Percentiles rank a stretch among this genome's conserved stretches.
phyloP scores from a whole-genome alignment of 2,329 filamentous ascomycete genomes.

The Monilinia vaccinii-corymbosi region DNA sequence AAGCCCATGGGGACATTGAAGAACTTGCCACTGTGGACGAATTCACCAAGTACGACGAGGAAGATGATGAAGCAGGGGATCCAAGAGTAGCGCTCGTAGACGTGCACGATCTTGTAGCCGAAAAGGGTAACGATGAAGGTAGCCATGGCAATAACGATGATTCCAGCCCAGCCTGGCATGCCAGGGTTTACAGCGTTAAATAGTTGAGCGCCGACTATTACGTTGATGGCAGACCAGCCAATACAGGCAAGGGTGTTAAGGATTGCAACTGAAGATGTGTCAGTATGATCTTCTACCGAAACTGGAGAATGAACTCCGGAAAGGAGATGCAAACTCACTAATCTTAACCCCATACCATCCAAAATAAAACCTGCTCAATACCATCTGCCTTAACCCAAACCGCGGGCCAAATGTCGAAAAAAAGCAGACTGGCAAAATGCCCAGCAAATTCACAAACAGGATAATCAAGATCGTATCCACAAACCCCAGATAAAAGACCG shows the following conservation, averaged over 20 bases:
- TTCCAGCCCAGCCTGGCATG: constrained; percentile 65
- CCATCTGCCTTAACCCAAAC: constrained; percentile 72
- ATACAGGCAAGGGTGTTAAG: constrained; percentile 64
- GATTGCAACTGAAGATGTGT: constrained; percentile 41
- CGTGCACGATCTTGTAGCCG: constrained; percentile 67
- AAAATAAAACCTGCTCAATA: constrained; percentile 69
- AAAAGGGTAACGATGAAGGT: constrained; percentile 65
- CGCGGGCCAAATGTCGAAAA: constrained; percentile 69
- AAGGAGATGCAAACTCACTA: constrained; percentile 37
- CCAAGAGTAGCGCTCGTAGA: constrained; percentile 69
- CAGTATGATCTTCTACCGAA: not conserved
- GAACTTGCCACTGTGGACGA: constrained; percentile 59
- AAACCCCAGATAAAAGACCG: constrained; percentile 62
- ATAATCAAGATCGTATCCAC: constrained; percentile 63
- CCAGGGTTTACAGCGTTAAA: constrained; percentile 62
- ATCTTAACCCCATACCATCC: constrained; percentile 63
- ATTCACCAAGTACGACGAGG: constrained; percentile 59
- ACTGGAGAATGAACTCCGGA: not conserved
- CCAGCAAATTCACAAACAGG: constrained; percentile 67
- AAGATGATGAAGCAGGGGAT: constrained; percentile 66
- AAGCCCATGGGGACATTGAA: constrained; percentile 47
- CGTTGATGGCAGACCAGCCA: constrained; percentile 70
- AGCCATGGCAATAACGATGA: constrained; percentile 61
- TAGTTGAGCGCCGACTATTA: constrained; percentile 71
- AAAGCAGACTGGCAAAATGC: constrained; percentile 63